Evolutionary conservation across 169 alveolate genomes (phyloP), one percentile per base, ranked within the genome.

Genomic region (Babesia bigemina): DNA sequence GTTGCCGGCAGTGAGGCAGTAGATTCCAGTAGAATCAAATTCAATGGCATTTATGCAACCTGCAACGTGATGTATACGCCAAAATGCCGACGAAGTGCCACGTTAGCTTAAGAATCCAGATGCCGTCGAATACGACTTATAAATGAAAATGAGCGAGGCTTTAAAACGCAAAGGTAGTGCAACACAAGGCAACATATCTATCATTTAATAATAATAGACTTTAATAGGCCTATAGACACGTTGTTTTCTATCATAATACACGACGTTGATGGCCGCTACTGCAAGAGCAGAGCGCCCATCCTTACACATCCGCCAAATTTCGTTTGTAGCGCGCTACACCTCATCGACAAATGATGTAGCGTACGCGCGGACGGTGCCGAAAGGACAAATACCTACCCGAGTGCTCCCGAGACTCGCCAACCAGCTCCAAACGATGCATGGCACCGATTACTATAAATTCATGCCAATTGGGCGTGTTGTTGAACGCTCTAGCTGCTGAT

Each of bases 1-100:
- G 47, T 82, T 69, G n/a, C 91, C 88, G n/a, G 92, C 90, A 63
- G 92, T 91, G 60, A 91, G 53, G 72, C 93, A 84, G 70, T 91
- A 91, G 44, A 77, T 56, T 33, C 95, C 95, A 26, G 87, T 69
- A 29, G 78, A 66, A 55, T 83, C 91, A 66, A 91, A 91, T 60
- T 84, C 69, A 33, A 85, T 91, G 12, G 75, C 79, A 61, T 81
- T 79, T 36, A 76, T 85, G 47, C 91, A 72, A 49, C 91, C 87
- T 78, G 49, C 7, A 57, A 17, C 13, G 29, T 13, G 50, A 61
- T 61, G 73, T 47, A 53, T 45, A 16, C 1, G 50, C 50, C n/a
- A 16, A 4, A 1, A 6, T 4, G 39, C 6, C 39, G 39, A 33
- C 39, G 39, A 6, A 33, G 2, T 33, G 39, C 39, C 6, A 6